phyloP scores from a whole-genome alignment of 2,329 filamentous ascomycete genomes.

The Aspergillus sclerotialis region DNA sequence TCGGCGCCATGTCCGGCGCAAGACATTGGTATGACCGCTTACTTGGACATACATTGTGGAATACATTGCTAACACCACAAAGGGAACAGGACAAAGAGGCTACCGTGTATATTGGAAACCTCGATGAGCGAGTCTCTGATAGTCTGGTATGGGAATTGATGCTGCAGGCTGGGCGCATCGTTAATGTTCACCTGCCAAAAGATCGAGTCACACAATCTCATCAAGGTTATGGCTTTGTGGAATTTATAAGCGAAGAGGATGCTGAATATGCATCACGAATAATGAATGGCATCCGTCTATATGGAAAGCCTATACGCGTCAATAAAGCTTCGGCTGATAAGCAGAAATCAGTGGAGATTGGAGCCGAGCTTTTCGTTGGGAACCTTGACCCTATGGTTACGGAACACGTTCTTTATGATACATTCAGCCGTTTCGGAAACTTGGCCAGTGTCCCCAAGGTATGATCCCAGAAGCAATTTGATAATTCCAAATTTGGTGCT shows the following conservation, averaged over 20 bases:
- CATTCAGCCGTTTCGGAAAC: constrained; percentile 83
- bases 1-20: constrained; percentile 58
- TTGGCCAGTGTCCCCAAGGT: constrained; percentile 82
- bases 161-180: constrained; percentile 93
- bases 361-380: constrained; percentile 92
- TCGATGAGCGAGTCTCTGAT: constrained; percentile 91
- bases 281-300: constrained; percentile 92
- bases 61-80: constrained; percentile 11
- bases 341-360: constrained; percentile 86
- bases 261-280: constrained; percentile 95
- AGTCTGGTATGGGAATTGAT: constrained; percentile 94
- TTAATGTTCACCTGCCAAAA: constrained; percentile 97
- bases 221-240: constrained; percentile 98
- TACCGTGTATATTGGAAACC: constrained; percentile 95
- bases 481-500: too few species aligned
- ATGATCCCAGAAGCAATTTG: too few species aligned
- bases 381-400: constrained; percentile 93
- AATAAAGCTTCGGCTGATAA: constrained; percentile 94
- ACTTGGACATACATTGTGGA: not conserved
- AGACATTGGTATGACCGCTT: constrained; percentile 61
- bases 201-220: constrained; percentile 95
- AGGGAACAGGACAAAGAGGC: constrained; percentile 98
- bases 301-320: constrained; percentile 89
- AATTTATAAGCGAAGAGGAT: constrained; percentile 91
- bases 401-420: constrained; percentile 93